A percentile compares a stretch with the other conserved stretches of the same genome.
phyloP scores from a whole-genome alignment of 306 rosid species.

The Fagus sylvatica region DNA sequence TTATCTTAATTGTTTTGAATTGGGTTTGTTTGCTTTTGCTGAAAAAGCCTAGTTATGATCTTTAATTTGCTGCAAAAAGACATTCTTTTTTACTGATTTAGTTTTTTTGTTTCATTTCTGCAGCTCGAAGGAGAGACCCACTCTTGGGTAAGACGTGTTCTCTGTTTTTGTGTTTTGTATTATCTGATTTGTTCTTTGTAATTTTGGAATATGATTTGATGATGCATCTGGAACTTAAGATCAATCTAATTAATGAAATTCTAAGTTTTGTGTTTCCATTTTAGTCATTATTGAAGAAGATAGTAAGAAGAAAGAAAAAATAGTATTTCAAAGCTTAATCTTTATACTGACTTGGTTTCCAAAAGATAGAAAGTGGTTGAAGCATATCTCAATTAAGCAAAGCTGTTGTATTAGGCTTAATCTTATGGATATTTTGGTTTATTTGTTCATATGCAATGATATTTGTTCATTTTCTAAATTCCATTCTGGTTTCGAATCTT shows the following conservation, averaged over 20 bases:
- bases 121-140: slow-evolving; percentile 99
- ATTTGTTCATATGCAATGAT: background rate
- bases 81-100: background rate
- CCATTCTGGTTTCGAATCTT: background rate
- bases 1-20: background rate
- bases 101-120: slow-evolving; percentile 23
- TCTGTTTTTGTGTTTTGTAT: background rate
- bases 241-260: background rate
- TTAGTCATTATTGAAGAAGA: background rate
- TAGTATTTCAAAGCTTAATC: background rate
- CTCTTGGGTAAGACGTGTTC: slow-evolving; percentile 76
- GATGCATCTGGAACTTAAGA: background rate
- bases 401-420: background rate
- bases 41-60: background rate
- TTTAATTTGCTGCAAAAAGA: background rate
- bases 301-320: background rate
- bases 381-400: background rate
- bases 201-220: too few relatives aligned
- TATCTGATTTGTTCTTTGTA: background rate
- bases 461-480: background rate
- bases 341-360: background rate
- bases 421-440: background rate
- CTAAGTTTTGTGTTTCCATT: background rate
- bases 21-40: background rate
- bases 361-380: background rate